Base-by-base conservation (phyloP, 306 rosid genomes). In the Begonia loranthoides region DNA sequence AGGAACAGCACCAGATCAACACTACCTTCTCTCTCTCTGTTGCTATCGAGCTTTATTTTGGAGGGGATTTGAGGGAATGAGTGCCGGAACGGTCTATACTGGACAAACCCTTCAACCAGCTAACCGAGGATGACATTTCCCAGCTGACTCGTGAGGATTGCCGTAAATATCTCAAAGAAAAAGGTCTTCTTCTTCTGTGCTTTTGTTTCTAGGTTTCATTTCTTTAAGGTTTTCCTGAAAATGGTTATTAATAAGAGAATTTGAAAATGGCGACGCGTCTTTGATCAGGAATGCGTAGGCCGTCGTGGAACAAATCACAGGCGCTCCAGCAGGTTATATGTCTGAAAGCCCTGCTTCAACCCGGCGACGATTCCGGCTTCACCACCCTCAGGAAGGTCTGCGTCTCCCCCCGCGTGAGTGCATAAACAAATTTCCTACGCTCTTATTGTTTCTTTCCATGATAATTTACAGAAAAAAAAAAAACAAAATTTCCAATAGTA, bases 271-370 rank as follows among this genome's bases (percentile, higher is more conserved):
- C 63, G 67, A 72, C 87, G 79, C 93, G 89, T 84, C 94, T 82
- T 60, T 77, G 79, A 78, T 59, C 95, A 89, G 97, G 97, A 74
- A 90, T 90, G 97, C 82, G 97, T 57, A 64, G 94, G 81, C 97
- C 97, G 13, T 90, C 97, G 17, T 90, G 97, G 97, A 90, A 90
- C 94, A 90, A 90, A 80, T 90, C 95, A 21, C 97, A 90, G 74
- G 97, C 97, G 77, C 82, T 90, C 73, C 97, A 90, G 72, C 97
- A 90, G 46, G 97, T 90, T 21, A 78, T 90, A 60, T 90, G 81
- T 13, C 94, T 90, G 54, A 90, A 90, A 71, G 97, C 97, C 2
- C 72, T 90, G 58, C 80, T 82, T 0, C 95, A 90, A 67, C 95
- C 97, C 19, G 2, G 79, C 62, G 79, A 70, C 38, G 94, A 80